Conservation (phyloP, 805 yeast species). For the Ogataea polymorpha region DNA sequence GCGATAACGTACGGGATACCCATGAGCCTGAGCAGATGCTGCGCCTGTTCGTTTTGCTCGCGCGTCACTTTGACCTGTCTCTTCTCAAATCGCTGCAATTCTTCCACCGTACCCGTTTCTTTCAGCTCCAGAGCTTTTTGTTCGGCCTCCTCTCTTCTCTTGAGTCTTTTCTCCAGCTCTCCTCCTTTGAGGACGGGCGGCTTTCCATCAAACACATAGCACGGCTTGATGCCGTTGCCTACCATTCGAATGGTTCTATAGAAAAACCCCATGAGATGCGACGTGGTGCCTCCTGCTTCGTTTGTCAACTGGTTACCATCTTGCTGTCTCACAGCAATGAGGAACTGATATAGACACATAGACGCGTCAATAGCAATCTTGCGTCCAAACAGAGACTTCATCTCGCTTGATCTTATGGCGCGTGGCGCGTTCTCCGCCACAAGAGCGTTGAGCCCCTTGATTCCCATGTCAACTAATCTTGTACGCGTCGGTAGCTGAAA, state of each 20-base stretch:
- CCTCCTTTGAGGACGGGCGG: conserved; percentile 95
- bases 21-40: conserved; percentile 75
- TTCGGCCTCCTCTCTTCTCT: conserved; percentile 78
- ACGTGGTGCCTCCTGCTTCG: conserved; percentile 87
- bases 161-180: conserved; percentile 82
- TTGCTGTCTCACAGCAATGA: conserved; percentile 93
- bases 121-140: conserved; percentile 69
- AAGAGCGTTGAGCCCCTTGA: conserved; percentile 75
- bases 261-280: conserved; percentile 95
- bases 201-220: conserved; percentile 95
- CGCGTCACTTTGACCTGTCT: conserved; percentile 84
- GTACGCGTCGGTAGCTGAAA: conserved; percentile 7
- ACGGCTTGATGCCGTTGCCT: conserved; percentile 92
- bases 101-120: conserved; percentile 79
- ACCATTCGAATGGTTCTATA: conserved; percentile 88
- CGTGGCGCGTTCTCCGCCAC: conserved; percentile 86
- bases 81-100: conserved; percentile 71
- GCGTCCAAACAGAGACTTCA: conserved; percentile 85
- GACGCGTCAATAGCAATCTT: conserved; percentile 98
- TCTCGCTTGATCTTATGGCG: conserved; percentile 73
- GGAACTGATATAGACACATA: conserved; percentile 93
- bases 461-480: conserved; percentile 31
- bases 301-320: conserved; percentile 92
- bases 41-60: conserved; percentile 94
- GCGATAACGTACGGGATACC: conserved; percentile 94